Evolutionary conservation across 2,329 filamentous ascomycete genomes (phyloP).

Genomic region (Orbilia ellipsospora): DNA sequence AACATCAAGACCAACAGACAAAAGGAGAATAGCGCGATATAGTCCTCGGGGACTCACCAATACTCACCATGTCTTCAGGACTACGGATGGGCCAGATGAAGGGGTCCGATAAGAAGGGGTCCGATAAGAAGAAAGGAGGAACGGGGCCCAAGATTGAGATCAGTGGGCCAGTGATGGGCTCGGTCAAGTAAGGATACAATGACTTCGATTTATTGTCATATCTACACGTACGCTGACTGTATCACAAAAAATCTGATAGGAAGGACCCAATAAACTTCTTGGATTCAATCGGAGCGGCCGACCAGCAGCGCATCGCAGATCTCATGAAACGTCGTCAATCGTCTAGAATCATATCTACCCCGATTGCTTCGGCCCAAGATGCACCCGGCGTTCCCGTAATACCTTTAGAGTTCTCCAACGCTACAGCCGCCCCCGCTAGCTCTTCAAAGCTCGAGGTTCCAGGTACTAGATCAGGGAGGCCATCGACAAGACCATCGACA

Average conservation of each 20-base stretch:
- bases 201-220: neutral
- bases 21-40: neutral
- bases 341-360: constrained; percentile 75
- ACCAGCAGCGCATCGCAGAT: constrained; percentile 72
- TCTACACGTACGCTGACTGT: no score
- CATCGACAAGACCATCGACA: constrained; percentile 60
- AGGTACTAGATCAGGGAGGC: constrained; percentile 2
- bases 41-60: neutral
- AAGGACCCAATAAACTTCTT: constrained; percentile 38
- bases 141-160: constrained; percentile 6
- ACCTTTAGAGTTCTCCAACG: constrained; percentile 67
- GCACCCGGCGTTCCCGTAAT: constrained; percentile 75
- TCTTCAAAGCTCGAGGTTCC: constrained; percentile 62
- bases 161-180: constrained; percentile 31
- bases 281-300: constrained; percentile 54
- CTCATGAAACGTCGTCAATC: constrained; percentile 95
- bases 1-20: neutral
- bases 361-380: constrained; percentile 76
- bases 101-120: neutral
- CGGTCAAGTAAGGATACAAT: constrained; percentile 19
- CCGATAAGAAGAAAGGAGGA: neutral
- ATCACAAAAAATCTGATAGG: neutral
- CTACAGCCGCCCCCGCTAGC: constrained; percentile 73
- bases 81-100: constrained; percentile 40
- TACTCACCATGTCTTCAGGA: constrained; percentile 32